Evolutionary conservation across 2,329 filamentous ascomycete species (phyloP).

Genomic region (Aspergillus aculeatus): DNA sequence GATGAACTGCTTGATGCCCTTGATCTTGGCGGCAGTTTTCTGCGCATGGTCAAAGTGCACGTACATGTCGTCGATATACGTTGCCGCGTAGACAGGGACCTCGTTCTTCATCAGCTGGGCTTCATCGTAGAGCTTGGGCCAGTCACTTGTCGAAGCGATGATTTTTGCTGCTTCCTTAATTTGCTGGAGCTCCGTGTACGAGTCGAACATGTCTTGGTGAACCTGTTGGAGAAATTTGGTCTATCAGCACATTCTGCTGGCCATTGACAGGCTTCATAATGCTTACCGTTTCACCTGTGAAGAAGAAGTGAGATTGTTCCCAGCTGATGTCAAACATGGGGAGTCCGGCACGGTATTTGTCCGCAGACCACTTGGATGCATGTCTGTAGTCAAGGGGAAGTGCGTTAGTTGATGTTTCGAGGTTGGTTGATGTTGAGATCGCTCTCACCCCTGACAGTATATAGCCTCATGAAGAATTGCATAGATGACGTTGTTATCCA

Average conservation of each 20-base stretch:
- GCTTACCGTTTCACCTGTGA: slow-evolving; percentile 81
- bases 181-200: slow-evolving; percentile 70
- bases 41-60: slow-evolving; percentile 74
- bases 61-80: slow-evolving; percentile 88
- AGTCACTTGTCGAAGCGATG: slow-evolving; percentile 66
- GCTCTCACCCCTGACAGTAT: slow-evolving; percentile 67
- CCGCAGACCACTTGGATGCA: slow-evolving; percentile 73
- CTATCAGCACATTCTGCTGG: too few relatives aligned
- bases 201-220: slow-evolving; percentile 79
- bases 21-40: slow-evolving; percentile 72
- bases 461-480: slow-evolving; percentile 83
- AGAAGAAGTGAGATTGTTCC: slow-evolving; percentile 58
- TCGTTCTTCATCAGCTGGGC: slow-evolving; percentile 71
- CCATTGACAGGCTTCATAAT: neutral
- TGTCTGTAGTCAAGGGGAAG: slow-evolving; percentile 39
- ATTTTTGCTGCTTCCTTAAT: slow-evolving; percentile 68
- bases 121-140: slow-evolving; percentile 75
- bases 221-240: slow-evolving; percentile 46
- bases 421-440: neutral
- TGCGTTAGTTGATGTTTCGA: neutral
- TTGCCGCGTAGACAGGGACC: slow-evolving; percentile 82
- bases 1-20: slow-evolving; percentile 74
- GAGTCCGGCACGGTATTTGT: slow-evolving; percentile 36
- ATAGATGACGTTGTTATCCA: slow-evolving; percentile 79
- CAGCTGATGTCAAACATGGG: slow-evolving; percentile 48